Evolutionary conservation across 2,329 filamentous ascomycete species (phyloP), one percentile per base, ranked within the genome.

Genomic region (Aspergillus sp.): DNA sequence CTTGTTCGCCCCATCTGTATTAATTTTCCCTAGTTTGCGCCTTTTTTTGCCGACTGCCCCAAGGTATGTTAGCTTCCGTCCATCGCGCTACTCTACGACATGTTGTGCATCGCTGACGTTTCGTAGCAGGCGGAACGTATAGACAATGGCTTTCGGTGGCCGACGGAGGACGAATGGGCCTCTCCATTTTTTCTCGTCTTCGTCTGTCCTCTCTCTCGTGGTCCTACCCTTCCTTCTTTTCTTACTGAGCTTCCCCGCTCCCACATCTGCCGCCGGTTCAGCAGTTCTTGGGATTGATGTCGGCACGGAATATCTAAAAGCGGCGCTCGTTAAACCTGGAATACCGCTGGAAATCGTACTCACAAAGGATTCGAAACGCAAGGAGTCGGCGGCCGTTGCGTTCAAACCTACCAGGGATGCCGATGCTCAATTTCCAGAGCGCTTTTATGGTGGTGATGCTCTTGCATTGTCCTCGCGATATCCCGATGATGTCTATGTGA

Each of bases 281-380:
- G 91, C 91, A 53, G 93, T 98, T 17, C 81, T 99, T 21, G 95
- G 95, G 62, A 85, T 99, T 68, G 95, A 99, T 77, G 83, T 99
- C 55, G 95, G 95, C 66, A 97, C 95, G 56, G 91, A 96, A 75
- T 97, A 96, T 79, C 90, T 99, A 79, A 99, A 98, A 80, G 93
- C 93, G 27, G 88, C 90, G 14, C 85, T 99, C 43, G 93, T 99
- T 61, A 98, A 98, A 79, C 95, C 95, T 2, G 95, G 95, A 60
- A 93, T 96, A 52, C 95, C 95, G 11, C 90, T 99, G 72, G 95
- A 99, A 66, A 98, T 99, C 64, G 93, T 99, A 74, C 84, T 97
- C 56, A 97, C 93, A 31, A 99, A 98, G 75, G 95, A 99, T 78
- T 97, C 95, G 31, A 90, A 96, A 75, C 89, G 95, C 71, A 99